Evolutionary conservation across 371 early-diverging fungal species (phyloP), one percentile per base, ranked within the genome.

Genomic region (Coemansia sp.): DNA sequence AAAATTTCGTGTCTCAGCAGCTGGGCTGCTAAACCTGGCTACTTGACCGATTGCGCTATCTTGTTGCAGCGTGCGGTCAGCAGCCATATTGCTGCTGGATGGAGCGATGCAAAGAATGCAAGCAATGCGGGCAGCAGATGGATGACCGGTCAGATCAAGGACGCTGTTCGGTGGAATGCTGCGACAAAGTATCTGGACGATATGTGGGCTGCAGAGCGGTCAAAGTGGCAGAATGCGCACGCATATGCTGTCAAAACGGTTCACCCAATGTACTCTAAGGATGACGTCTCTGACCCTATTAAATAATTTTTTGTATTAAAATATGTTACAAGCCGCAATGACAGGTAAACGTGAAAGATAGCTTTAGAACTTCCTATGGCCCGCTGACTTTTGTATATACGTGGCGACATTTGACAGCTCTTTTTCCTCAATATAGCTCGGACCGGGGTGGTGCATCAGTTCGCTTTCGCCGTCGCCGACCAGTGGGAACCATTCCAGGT

Each of bases 401-500:
- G 52, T 64, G 50, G 75, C 75, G 12, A 75, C 59, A 33, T 75
- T 37, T 20, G 67, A 67, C 18, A 75, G 58, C 61, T 59, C 75
- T 28, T 63, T 71, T 25, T 75, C 75, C n/a, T 75, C 67, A 8
- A 64, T 59, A 37, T 75, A 75, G 52, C 66, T 71, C 5, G 75
- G 75, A 0, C 75, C 75, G 5, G 71, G 26, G 20, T 75, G 71
- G 6, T 62, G 58, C 51, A 66, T 62, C 53, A 75, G 65, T 57
- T 64, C 63, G n/a, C 53, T 61, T 11, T 65, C 64, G 60, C 51
- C 44, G 21, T 48, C 54, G 12, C 33, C 33, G 9, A 75, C 59
- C 14, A 75, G 60, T 20, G 75, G 75, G 67, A 75, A 75, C 75
- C 75, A 75, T 39, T 75, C 75, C 18, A 75, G 59, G 33, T 75